These are phyloP conservation scores for Jackrogersella multiformis DNA, from an alignment of 495 filamentous ascomycete genomes.

Conservation along the genomic window DNA sequence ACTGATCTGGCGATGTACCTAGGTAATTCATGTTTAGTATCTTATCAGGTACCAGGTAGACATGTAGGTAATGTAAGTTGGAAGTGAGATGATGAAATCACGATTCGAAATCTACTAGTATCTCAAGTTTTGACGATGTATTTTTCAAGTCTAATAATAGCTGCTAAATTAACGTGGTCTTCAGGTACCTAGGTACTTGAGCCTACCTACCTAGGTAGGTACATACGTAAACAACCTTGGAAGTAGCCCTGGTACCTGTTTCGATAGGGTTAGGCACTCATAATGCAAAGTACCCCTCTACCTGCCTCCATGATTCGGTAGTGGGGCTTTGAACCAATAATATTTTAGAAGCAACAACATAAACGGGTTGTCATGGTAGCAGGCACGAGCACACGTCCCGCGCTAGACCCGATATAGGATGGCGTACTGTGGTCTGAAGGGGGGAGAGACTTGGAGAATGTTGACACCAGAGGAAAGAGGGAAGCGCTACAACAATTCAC, in stretches of 20 bases:
- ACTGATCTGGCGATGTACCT: too few species aligned
- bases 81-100: too few species aligned
- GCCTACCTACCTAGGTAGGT: too few species aligned
- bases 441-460: constrained; percentile 44
- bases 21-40: too few species aligned
- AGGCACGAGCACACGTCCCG: constrained; percentile 42
- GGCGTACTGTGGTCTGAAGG: constrained; percentile 33
- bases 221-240: too few species aligned
- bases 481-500: constrained; percentile 21
- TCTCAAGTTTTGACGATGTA: too few species aligned
- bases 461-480: constrained; percentile 37
- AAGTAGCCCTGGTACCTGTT: too few species aligned
- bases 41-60: too few species aligned
- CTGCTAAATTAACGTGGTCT: background rate
- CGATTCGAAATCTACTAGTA: background rate
- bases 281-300: constrained; percentile 20
- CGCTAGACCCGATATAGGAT: constrained; percentile 28
- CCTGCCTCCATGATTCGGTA: background rate
- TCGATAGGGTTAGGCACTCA: background rate
- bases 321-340: constrained; percentile 3
- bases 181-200: background rate
- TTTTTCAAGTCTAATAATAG: too few species aligned
- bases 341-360: constrained; percentile 7
- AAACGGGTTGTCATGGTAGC: constrained; percentile 49
- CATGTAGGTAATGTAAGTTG: too few species aligned